Evolutionary conservation across 2,329 filamentous ascomycete species (phyloP).

Genomic region (Nectriaceae sp.): DNA sequence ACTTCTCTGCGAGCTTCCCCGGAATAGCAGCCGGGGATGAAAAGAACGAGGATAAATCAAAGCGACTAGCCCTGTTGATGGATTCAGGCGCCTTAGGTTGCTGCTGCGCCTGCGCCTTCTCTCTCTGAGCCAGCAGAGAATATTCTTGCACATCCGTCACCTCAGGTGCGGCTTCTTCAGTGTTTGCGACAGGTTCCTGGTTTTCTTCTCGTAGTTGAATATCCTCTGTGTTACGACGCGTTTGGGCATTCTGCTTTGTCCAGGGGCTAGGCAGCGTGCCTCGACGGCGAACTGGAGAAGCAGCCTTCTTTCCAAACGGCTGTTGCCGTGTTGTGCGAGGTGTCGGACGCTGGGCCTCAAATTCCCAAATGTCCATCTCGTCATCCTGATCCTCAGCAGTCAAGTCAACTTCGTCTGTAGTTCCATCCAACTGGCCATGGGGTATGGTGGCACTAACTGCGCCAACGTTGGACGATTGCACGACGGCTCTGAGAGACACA

Average conservation of each 20-base stretch:
- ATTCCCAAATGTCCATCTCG: slow-evolving; percentile 58
- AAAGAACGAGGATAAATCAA: slow-evolving; percentile 58
- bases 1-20: slow-evolving; percentile 34
- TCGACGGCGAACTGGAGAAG: slow-evolving; percentile 21
- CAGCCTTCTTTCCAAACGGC: slow-evolving; percentile 30
- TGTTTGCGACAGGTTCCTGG: slow-evolving; percentile 14
- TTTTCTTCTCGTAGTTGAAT: slow-evolving; percentile 5
- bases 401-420: slow-evolving; percentile 19
- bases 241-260: slow-evolving; percentile 30
- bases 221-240: slow-evolving; percentile 21
- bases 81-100: slow-evolving; percentile 20
- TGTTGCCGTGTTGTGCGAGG: slow-evolving; percentile 35
- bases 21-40: slow-evolving; percentile 53
- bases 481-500: slow-evolving; percentile 33
- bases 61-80: slow-evolving; percentile 34
- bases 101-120: slow-evolving; percentile 15
- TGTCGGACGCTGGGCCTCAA: slow-evolving; percentile 54
- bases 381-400: slow-evolving; percentile 34
- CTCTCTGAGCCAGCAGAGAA: slow-evolving; percentile 46
- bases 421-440: slow-evolving; percentile 15
- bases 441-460: slow-evolving; percentile 1
- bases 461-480: slow-evolving; percentile 5
- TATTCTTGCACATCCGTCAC: slow-evolving; percentile 41
- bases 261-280: slow-evolving; percentile 42
- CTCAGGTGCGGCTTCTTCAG: slow-evolving; percentile 14